Conservation (phyloP, 2,329 filamentous ascomycete genomes). For the Talaromyces islandicus region DNA sequence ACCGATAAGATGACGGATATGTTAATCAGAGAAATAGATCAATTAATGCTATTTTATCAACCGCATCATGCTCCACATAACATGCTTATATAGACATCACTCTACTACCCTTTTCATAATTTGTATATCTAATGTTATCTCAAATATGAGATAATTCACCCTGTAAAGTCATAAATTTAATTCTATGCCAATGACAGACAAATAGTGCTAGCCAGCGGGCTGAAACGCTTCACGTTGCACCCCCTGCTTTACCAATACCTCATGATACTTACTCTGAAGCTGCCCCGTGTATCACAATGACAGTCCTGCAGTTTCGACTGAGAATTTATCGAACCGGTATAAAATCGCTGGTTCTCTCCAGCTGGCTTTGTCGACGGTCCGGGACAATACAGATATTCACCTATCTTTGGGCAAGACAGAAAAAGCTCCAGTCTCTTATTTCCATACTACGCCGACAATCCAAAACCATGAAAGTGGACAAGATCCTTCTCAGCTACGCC, state of each 20-base stretch:
- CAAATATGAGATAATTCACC: too few relatives aligned
- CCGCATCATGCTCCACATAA: too few relatives aligned
- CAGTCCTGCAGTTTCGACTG: neutral
- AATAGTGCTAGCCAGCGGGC: neutral
- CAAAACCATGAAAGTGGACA: constrained; percentile 41
- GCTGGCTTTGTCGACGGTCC: neutral
- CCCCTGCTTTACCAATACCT: constrained; percentile 6
- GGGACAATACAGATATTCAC: neutral
- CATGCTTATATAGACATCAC: too few relatives aligned
- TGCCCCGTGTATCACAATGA: neutral
- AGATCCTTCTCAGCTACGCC: constrained; percentile 48
- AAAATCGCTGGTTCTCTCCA: neutral
- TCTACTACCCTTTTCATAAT: too few relatives aligned
- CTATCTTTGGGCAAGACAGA: neutral
- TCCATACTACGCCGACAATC: neutral
- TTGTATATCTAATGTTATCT: neutral
- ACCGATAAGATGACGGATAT: too few relatives aligned
- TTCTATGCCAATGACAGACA: neutral
- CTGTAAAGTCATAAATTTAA: too few relatives aligned
- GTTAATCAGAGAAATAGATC: too few relatives aligned
- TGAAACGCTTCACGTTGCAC: constrained; percentile 6
- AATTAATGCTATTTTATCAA: too few relatives aligned
- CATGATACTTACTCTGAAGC: neutral
- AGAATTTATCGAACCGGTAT: neutral
- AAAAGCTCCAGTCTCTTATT: neutral